phyloP scores from a whole-genome alignment of 352 stramenopile species.

The Phytophthora meadii region DNA sequence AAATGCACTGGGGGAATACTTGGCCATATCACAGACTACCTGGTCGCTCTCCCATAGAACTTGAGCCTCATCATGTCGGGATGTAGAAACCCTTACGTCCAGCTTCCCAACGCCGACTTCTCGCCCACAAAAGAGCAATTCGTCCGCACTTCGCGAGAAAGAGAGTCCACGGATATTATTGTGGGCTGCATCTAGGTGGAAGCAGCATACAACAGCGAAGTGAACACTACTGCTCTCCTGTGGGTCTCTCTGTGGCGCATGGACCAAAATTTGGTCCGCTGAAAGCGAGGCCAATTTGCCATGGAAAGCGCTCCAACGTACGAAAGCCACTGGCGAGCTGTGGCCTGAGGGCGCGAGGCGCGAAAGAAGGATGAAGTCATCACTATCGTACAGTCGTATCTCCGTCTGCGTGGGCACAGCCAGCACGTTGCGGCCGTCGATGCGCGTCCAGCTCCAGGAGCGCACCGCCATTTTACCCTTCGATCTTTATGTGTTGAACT shows the following conservation, averaged over 20 bases:
- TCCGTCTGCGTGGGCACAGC: slow-evolving; percentile 71
- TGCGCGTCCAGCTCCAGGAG: slow-evolving; percentile 81
- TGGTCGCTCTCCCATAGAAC: slow-evolving; percentile 34
- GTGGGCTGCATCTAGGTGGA: slow-evolving; percentile 38
- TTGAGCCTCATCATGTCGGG: slow-evolving; percentile 16
- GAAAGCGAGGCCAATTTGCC: slow-evolving; percentile 82
- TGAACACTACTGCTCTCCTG: slow-evolving; percentile 40
- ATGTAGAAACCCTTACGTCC: slow-evolving; percentile 36
- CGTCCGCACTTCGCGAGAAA: slow-evolving; percentile 71
- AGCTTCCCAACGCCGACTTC: slow-evolving; percentile 56
- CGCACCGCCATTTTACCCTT: slow-evolving; percentile 35
- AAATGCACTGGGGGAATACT: slow-evolving; percentile 77
- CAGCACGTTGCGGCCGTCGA: slow-evolving; percentile 85
- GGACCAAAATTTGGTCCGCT: slow-evolving; percentile 62
- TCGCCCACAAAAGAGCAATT: slow-evolving; percentile 61
- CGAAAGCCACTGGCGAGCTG: slow-evolving; percentile 56
- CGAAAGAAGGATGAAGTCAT: slow-evolving; percentile 83
- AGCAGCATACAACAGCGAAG: slow-evolving; percentile 58
- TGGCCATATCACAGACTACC: slow-evolving; percentile 56
- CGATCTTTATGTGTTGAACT: slow-evolving; percentile 32
- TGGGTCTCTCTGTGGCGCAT: slow-evolving; percentile 58
- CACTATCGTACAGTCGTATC: slow-evolving; percentile 83
- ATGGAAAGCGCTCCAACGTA: slow-evolving; percentile 83
- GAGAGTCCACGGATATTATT: slow-evolving; percentile 51
- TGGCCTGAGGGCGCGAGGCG: slow-evolving; percentile 70